Conservation (phyloP, 2,329 filamentous ascomycete species). For the Xylariaceae sp. region DNA sequence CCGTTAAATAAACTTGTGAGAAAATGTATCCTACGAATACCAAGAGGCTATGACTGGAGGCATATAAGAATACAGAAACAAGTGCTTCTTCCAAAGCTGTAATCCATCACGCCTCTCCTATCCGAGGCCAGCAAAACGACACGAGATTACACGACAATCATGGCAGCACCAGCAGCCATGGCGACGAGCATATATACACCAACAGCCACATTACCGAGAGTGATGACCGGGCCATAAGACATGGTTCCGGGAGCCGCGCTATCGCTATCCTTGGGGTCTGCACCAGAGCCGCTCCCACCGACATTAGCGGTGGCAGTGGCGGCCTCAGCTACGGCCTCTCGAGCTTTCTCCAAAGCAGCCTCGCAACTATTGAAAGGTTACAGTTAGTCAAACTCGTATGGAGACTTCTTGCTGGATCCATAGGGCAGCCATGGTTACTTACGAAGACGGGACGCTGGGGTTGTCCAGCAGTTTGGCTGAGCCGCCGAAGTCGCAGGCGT, state of each 20-base stretch:
- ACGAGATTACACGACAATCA: slow-evolving; percentile 48
- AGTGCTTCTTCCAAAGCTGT: slow-evolving; percentile 2
- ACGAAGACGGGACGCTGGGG: slow-evolving; percentile 20
- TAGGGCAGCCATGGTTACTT: slow-evolving; percentile 7
- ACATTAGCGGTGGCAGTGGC: slow-evolving; percentile 28
- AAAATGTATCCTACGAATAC: slow-evolving; percentile 20
- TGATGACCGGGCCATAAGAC: slow-evolving; percentile 33
- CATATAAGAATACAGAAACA: slow-evolving; percentile 5
- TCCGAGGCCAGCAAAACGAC: too few species aligned
- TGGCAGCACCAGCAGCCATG: slow-evolving; percentile 45
- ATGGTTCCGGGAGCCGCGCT: slow-evolving; percentile 32
- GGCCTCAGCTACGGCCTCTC: slow-evolving; percentile 31
- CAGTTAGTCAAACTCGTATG: slow-evolving; percentile 2
- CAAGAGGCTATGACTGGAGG: slow-evolving; percentile 11
- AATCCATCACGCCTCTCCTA: too few species aligned
- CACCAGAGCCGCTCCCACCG: slow-evolving; percentile 14
- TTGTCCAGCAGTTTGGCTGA: slow-evolving; percentile 39
- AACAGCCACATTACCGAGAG: slow-evolving; percentile 43
- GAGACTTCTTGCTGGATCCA: too few species aligned
- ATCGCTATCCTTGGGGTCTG: slow-evolving; percentile 10
- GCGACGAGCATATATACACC: slow-evolving; percentile 49
- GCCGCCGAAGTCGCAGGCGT: slow-evolving; percentile 55
- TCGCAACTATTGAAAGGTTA: slow-evolving; percentile 32
- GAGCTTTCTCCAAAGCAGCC: slow-evolving; percentile 44
- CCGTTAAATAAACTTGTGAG: slow-evolving; percentile 8